A percentile compares a stretch with the other conserved stretches of the same genome.
Evolutionary conservation across 2,329 filamentous ascomycete species (phyloP).

Genomic region (Arthroderma sp.): DNA sequence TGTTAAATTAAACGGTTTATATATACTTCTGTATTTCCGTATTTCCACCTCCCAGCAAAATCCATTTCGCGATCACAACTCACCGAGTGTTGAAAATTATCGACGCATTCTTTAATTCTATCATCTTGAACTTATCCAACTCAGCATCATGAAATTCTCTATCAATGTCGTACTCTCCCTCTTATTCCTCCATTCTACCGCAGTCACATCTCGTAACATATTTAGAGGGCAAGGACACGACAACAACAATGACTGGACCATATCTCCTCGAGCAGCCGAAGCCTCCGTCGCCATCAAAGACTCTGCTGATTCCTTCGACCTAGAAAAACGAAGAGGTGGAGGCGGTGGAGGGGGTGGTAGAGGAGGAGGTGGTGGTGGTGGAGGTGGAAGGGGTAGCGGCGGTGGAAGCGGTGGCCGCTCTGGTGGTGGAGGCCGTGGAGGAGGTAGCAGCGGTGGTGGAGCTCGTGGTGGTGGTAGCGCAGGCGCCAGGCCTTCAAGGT

Average conservation of each 20-base stretch:
- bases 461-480: slow-evolving; percentile 7
- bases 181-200: slow-evolving; percentile 18
- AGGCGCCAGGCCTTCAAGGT: slow-evolving; percentile 7
- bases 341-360: slow-evolving; percentile 19
- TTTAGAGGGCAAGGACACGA: slow-evolving; percentile 12
- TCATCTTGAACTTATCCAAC: not conserved
- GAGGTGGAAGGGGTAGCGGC: slow-evolving; percentile 10
- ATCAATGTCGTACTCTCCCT: slow-evolving; percentile 13
- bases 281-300: not conserved
- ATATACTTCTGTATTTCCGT: too few relatives aligned
- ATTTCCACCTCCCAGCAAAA: too few relatives aligned
- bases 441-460: slow-evolving; percentile 9
- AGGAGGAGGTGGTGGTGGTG: slow-evolving; percentile 13
- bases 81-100: too few relatives aligned
- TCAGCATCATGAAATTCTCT: slow-evolving; percentile 21
- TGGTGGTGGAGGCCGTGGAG: slow-evolving; percentile 9
- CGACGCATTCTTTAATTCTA: not conserved
- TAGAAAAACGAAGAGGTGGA: slow-evolving; percentile 39
- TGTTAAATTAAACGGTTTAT: too few relatives aligned
- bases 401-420: slow-evolving; percentile 12
- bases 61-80: too few relatives aligned
- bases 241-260: not conserved
- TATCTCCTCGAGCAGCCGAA: slow-evolving; percentile 7
- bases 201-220: slow-evolving; percentile 18
- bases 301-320: slow-evolving; percentile 8